Evolutionary conservation across 2,329 filamentous ascomycete species (phyloP), one percentile per base, ranked within the genome.

Genomic region (Aspergillus fumigatiaffinis): DNA sequence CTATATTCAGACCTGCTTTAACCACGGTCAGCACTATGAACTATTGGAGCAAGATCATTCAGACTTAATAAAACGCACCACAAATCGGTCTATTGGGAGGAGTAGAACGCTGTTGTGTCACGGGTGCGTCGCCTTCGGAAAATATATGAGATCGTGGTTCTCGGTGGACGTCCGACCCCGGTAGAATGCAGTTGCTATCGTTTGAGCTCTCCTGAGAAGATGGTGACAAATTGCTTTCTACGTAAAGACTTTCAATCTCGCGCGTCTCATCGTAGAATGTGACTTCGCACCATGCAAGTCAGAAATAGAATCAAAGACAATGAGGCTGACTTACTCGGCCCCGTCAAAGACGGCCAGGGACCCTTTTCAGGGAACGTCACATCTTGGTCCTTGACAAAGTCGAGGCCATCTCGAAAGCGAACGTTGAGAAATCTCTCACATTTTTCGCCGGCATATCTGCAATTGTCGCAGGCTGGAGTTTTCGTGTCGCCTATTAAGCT

Each of bases 251-350:
- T 29, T 61, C 53, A 23, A 63, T 59, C 20, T 61, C 64, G 0
- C 46, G 42, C 3, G 66, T 68, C 51, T 68, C 66, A 50, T 68
- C 63, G 38, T 64, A 55, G 47, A 67, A 68, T 28, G 58, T 55
- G 26, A 68, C 64, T 68, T 35, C 10, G 2, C 20, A 20, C 10
- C 3, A 9, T 38, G 17, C 26, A 6, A 23, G 29, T 57, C 44
- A 56, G 14, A 51, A 51, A 7, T 21, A n/a, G 5, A 5, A 21
- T 4, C n/a, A 52, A 21, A 14, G 25, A 14, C n/a, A n/a, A n/a
- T n/a, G n/a, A n/a, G n/a, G n/a, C n/a, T 17, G 3, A 50, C 28
- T 8, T 53, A 68, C 66, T 32, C 14, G 58, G 61, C 9, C 61
- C 65, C 50, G 53, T 56, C 4, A 62, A 17, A 23, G 32, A 52